phyloP scores from a whole-genome alignment of 1,284 basidiomycete species.

The Taiwanofungus camphoratus region DNA sequence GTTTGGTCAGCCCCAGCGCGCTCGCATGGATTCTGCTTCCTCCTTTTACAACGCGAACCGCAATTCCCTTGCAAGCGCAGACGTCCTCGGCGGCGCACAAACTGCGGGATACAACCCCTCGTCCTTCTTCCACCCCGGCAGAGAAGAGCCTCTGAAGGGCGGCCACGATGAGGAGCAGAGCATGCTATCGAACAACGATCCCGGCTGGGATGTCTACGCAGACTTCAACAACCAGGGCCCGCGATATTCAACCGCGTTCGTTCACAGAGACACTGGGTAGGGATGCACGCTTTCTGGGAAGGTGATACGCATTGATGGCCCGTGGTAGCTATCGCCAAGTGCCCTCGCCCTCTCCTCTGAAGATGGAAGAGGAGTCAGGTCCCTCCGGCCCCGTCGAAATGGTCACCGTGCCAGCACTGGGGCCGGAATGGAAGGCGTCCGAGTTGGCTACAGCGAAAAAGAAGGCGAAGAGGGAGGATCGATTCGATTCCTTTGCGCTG shows the following conservation, averaged over 20 bases:
- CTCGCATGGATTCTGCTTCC: conserved; percentile 60
- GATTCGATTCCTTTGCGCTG: conserved; percentile 47
- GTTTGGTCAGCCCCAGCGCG: conserved; percentile 28
- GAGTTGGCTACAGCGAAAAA: conserved; percentile 76
- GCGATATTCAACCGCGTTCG: conserved; percentile 63
- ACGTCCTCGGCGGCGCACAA: conserved; percentile 33
- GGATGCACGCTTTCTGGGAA: conserved; percentile 12
- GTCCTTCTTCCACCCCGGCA: conserved; percentile 59
- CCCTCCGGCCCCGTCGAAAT: conserved; percentile 58
- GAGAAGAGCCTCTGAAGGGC: conserved; percentile 69
- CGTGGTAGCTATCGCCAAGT: conserved; percentile 49
- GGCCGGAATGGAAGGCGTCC: conserved; percentile 77
- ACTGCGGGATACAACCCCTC: conserved; percentile 64
- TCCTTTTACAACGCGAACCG: conserved; percentile 46
- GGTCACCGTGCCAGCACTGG: conserved; percentile 83
- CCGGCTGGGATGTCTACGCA: conserved; percentile 78
- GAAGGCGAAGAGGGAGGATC: conserved; percentile 54
- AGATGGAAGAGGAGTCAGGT: conserved; percentile 34
- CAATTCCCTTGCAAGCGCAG: conserved; percentile 37
- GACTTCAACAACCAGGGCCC: conserved; percentile 90
- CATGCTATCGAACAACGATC: conserved; percentile 36
- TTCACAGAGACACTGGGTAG: conserved; percentile 32
- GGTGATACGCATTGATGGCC: conserved; percentile 3
- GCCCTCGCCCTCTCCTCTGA: conserved; percentile 30
- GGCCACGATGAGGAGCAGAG: conserved; percentile 55